Percentiles rank a stretch among this genome's conserved stretches.
Conservation (phyloP, 1,284 basidiomycete genomes). For the Trichosporon sp. region DNA sequence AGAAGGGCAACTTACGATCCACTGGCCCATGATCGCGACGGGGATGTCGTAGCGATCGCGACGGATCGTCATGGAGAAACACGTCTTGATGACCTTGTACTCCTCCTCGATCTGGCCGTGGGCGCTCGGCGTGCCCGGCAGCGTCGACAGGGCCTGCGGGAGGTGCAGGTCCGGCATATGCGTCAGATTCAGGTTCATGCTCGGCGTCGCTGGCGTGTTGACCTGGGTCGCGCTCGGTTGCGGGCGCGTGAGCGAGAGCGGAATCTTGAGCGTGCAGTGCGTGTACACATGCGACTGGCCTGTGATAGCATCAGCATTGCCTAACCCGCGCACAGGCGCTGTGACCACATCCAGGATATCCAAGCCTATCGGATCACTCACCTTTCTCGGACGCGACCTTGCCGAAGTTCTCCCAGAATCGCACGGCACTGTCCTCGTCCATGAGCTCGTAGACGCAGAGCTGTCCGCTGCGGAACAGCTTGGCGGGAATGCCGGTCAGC, state of each 20-base stretch:
- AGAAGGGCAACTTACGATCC: slow-evolving; percentile 48
- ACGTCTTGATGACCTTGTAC: slow-evolving; percentile 77
- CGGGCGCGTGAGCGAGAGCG: slow-evolving; percentile 52
- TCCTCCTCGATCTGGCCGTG: slow-evolving; percentile 61
- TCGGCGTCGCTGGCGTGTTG: slow-evolving; percentile 37
- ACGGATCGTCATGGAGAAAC: slow-evolving; percentile 92
- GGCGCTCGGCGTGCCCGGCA: slow-evolving; percentile 24
- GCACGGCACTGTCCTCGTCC: slow-evolving; percentile 93
- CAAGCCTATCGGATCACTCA: slow-evolving; percentile 38
- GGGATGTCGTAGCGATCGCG: slow-evolving; percentile 79
- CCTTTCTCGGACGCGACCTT: slow-evolving; percentile 85
- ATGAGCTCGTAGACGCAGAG: slow-evolving; percentile 97
- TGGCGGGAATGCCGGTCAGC: slow-evolving; percentile 47
- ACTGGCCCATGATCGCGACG: slow-evolving; percentile 77
- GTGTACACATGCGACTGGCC: slow-evolving; percentile 74
- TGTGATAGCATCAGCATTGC: slow-evolving; percentile 26
- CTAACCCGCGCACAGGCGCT: slow-evolving; percentile 3
- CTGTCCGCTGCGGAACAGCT: slow-evolving; percentile 63
- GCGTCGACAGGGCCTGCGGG: slow-evolving; percentile 24
- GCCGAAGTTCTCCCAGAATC: slow-evolving; percentile 90
- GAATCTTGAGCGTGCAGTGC: slow-evolving; percentile 84
- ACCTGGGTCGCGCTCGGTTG: slow-evolving; percentile 34
- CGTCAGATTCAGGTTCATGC: slow-evolving; percentile 9
- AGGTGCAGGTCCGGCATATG: slow-evolving; percentile 13
- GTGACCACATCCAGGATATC: neutral